phyloP scores from a whole-genome alignment of 805 yeast genomes.

The Metschnikowia continentalis region DNA sequence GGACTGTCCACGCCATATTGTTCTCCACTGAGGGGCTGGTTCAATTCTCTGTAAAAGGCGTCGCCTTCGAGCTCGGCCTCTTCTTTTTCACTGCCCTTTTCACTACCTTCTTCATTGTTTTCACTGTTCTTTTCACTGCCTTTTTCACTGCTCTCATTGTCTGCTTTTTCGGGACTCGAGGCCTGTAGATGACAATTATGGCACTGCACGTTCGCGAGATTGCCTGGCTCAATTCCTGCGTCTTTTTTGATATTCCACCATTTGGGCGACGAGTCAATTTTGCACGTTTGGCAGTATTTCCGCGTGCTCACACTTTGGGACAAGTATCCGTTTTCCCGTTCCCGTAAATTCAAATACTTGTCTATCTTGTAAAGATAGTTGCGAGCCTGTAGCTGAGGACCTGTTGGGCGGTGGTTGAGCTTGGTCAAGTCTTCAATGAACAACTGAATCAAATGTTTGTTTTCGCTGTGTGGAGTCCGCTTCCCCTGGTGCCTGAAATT shows the following conservation, averaged over 20 bases:
- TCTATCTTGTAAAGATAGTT: slow-evolving; percentile 24
- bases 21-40: slow-evolving; percentile 29
- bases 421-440: slow-evolving; percentile 36
- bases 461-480: slow-evolving; percentile 23
- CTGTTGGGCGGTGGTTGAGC: slow-evolving; percentile 19
- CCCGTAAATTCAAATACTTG: slow-evolving; percentile 1
- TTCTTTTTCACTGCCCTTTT: slow-evolving; percentile 9
- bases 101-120: neutral
- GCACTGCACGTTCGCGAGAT: slow-evolving; percentile 16
- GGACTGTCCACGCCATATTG: slow-evolving; percentile 28
- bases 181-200: slow-evolving; percentile 28
- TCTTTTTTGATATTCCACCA: slow-evolving; percentile 28
- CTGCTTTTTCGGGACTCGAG: slow-evolving; percentile 8
- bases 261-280: slow-evolving; percentile 28
- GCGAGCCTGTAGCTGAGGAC: slow-evolving; percentile 31
- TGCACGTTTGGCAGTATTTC: slow-evolving; percentile 21
- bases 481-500: slow-evolving; percentile 26
- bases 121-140: neutral
- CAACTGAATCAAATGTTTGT: slow-evolving; percentile 36
- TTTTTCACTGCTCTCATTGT: slow-evolving; percentile 3
- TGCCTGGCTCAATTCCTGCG: neutral
- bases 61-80: slow-evolving; percentile 16
- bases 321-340: slow-evolving; percentile 1
- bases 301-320: neutral
- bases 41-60: slow-evolving; percentile 16